These are phyloP conservation scores for Cinchona pubescens DNA, from an alignment of 257 asterid species.

Conservation along the genomic window DNA sequence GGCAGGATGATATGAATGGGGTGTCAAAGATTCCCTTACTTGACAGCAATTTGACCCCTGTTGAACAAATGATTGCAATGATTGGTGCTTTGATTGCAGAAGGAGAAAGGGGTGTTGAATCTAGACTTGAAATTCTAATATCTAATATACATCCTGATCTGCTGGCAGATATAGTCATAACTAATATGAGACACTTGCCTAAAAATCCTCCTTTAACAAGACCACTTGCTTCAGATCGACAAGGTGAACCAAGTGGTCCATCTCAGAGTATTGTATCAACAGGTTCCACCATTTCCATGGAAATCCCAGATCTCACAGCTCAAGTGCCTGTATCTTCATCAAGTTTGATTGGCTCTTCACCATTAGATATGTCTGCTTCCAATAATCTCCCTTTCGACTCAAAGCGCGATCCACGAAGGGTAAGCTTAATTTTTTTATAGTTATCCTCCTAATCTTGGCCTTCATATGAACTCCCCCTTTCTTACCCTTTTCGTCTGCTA, in stretches of 20 bases:
- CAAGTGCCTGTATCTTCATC: constrained; percentile 45
- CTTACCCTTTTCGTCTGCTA: not conserved
- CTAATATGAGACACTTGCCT: constrained; percentile 93
- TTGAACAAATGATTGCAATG: constrained; percentile 86
- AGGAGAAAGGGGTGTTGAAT: constrained; percentile 89
- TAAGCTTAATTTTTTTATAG: constrained; percentile 30
- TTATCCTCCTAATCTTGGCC: not conserved
- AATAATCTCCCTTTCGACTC: constrained; percentile 54
- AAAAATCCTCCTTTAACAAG: constrained; percentile 48
- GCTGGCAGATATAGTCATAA: constrained; percentile 93
- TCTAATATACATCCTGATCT: constrained; percentile 86
- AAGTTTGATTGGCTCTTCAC: constrained; percentile 34
- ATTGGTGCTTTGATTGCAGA: constrained; percentile 93
- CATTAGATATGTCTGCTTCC: constrained; percentile 48
- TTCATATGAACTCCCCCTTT: not conserved
- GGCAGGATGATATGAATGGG: constrained; percentile 58
- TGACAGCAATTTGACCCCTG: constrained; percentile 59
- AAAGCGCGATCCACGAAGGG: constrained; percentile 99
- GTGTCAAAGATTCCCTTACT: constrained; percentile 45
- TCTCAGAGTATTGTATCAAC: constrained; percentile 46
- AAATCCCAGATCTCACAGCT: constrained; percentile 40
- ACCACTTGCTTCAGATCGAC: constrained; percentile 33
- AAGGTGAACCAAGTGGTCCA: constrained; percentile 46
- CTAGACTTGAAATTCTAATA: constrained; percentile 82
- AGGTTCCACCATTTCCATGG: constrained; percentile 49